Percentiles rank a stretch among this genome's conserved stretches.
These are phyloP conservation scores for Stephanodiscus triporus DNA, from an alignment of 108 stramenopile genomes.

Conservation along the genomic window DNA sequence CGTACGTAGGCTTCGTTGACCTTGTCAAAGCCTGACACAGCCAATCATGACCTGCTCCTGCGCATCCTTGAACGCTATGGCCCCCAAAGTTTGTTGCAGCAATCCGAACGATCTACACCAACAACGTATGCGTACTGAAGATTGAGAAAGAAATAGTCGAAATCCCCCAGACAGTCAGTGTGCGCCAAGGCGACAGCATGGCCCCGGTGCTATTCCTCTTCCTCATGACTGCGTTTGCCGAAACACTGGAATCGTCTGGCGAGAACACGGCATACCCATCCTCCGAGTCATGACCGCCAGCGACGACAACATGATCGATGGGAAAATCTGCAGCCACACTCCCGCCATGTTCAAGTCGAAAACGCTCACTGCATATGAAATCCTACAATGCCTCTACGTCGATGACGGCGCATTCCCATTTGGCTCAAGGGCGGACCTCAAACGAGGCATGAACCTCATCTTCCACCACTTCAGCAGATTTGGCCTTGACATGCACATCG, in stretches of 20 bases:
- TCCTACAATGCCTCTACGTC: constrained; percentile 8
- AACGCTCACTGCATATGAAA: neutral
- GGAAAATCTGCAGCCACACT: neutral
- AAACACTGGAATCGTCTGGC: constrained; percentile 15
- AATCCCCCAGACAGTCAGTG: too few relatives aligned
- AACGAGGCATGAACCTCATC: neutral
- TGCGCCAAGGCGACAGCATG: too few relatives aligned
- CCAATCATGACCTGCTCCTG: too few relatives aligned
- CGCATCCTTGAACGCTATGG: too few relatives aligned
- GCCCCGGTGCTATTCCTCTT: constrained; percentile 28
- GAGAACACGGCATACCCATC: neutral
- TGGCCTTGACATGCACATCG: constrained; percentile 21
- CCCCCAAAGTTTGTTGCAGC: too few relatives aligned
- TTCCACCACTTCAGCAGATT: constrained; percentile 18
- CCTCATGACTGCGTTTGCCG: constrained; percentile 17
- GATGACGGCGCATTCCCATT: constrained; percentile 21
- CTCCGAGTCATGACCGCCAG: neutral
- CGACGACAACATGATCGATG: neutral
- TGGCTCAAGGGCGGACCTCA: neutral
- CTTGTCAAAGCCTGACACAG: too few relatives aligned
- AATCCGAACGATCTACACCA: too few relatives aligned
- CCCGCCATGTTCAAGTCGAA: neutral
- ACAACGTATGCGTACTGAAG: too few relatives aligned
- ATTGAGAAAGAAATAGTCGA: neutral
- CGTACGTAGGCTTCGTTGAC: too few relatives aligned